Evolutionary conservation across 2,329 filamentous ascomycete species (phyloP).

Genomic region (Arthrocladium fulminans): DNA sequence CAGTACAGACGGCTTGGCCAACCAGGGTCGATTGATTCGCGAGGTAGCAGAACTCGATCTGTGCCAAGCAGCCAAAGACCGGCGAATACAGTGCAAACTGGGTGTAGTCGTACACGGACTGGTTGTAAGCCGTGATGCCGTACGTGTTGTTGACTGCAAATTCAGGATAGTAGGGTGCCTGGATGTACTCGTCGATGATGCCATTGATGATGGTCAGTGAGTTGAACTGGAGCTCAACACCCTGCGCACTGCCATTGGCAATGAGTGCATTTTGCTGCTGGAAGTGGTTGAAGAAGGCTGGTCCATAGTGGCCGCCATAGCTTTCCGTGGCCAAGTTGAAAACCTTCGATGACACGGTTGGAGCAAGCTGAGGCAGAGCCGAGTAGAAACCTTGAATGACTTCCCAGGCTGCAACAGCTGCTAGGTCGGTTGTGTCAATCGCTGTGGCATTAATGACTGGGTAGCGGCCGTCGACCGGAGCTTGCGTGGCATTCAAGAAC

Average conservation of each 20-base stretch:
- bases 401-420: constrained; percentile 48
- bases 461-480: constrained; percentile 38
- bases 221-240: constrained; percentile 46
- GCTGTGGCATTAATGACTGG: constrained; percentile 41
- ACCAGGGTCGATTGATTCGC: constrained; percentile 52
- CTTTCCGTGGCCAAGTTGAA: constrained; percentile 53
- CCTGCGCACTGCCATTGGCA: constrained; percentile 39
- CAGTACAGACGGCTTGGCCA: constrained; percentile 42
- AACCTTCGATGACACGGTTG: constrained; percentile 41
- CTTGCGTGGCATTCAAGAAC: constrained; percentile 37
- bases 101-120: constrained; percentile 51
- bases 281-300: constrained; percentile 50
- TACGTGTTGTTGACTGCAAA: constrained; percentile 50
- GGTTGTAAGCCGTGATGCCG: constrained; percentile 46
- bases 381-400: constrained; percentile 47
- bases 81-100: constrained; percentile 54
- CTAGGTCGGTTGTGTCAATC: constrained; percentile 47
- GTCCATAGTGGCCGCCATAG: constrained; percentile 40
- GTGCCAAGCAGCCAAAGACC: constrained; percentile 46
- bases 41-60: constrained; percentile 57
- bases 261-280: constrained; percentile 50
- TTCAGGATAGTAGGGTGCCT: constrained; percentile 43
- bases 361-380: constrained; percentile 41
- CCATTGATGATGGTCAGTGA: constrained; percentile 49
- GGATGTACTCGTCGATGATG: constrained; percentile 47